Evolutionary conservation across 257 asterid species (phyloP).

Genomic region (Solanum bukasovii): DNA sequence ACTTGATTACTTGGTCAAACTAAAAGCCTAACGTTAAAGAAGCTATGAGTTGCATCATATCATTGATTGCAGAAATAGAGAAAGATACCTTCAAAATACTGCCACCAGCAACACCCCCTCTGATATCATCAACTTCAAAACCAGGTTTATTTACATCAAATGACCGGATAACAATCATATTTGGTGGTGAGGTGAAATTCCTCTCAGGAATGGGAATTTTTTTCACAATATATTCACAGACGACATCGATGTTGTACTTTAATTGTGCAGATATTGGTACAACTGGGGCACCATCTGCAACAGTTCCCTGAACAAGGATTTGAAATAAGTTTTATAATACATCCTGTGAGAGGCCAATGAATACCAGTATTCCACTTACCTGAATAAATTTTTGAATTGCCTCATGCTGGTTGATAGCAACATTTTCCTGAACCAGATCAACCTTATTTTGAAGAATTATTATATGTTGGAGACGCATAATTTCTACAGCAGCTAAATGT

Average conservation of each 20-base stretch:
- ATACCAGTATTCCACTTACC: slow-evolving; percentile 21
- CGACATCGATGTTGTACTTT: slow-evolving; percentile 92
- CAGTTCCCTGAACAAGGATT: slow-evolving; percentile 63
- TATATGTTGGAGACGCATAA: slow-evolving; percentile 87
- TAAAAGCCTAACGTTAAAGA: not conserved
- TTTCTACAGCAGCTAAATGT: slow-evolving; percentile 93
- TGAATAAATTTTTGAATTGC: slow-evolving; percentile 85
- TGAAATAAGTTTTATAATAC: not conserved
- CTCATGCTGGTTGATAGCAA: slow-evolving; percentile 93
- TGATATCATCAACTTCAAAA: slow-evolving; percentile 87
- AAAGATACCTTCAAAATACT: slow-evolving; percentile 76
- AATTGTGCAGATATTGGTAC: slow-evolving; percentile 94
- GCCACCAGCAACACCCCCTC: slow-evolving; percentile 99
- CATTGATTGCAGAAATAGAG: not conserved
- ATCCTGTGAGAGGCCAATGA: not conserved
- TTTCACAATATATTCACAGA: slow-evolving; percentile 74
- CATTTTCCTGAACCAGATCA: slow-evolving; percentile 92
- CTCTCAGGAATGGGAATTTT: slow-evolving; percentile 85
- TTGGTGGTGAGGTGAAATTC: slow-evolving; percentile 84
- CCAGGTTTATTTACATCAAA: slow-evolving; percentile 98
- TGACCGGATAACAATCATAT: slow-evolving; percentile 95
- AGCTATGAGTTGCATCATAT: not conserved
- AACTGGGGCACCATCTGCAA: slow-evolving; percentile 90
- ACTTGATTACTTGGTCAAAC: not conserved
- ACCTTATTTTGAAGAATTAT: slow-evolving; percentile 97